Conservation (phyloP, 2,329 filamentous ascomycete genomes). For the Alternaria gansuensis region DNA sequence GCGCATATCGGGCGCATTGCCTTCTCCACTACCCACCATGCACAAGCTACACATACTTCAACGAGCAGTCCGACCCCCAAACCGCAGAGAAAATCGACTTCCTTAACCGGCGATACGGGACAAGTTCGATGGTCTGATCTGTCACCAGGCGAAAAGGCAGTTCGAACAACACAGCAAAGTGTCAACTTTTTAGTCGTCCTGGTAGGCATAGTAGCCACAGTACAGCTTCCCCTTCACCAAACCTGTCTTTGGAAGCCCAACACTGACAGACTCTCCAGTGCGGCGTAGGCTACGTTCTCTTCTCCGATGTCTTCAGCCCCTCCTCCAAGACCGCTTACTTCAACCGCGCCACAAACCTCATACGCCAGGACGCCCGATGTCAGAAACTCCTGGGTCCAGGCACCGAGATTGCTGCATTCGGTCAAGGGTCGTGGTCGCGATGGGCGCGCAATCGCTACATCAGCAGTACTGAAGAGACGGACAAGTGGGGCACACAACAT, state of each 20-base stretch:
- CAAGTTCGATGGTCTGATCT: slow-evolving; percentile 82
- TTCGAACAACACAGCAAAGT: slow-evolving; percentile 86
- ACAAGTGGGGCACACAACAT: slow-evolving; percentile 79
- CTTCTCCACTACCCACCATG: slow-evolving; percentile 39
- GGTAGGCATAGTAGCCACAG: slow-evolving; percentile 78
- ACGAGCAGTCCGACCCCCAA: slow-evolving; percentile 42
- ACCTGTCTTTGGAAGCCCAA: background rate
- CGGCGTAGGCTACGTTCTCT: slow-evolving; percentile 66
- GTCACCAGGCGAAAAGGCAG: slow-evolving; percentile 78
- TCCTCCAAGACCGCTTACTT: slow-evolving; percentile 88
- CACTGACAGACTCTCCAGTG: slow-evolving; percentile 60
- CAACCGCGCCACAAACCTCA: slow-evolving; percentile 82
- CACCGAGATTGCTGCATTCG: slow-evolving; percentile 80
- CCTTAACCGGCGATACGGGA: slow-evolving; percentile 86
- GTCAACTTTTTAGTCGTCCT: slow-evolving; percentile 85
- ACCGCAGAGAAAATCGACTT: slow-evolving; percentile 73
- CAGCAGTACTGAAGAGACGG: slow-evolving; percentile 71
- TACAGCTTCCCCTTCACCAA: slow-evolving; percentile 53
- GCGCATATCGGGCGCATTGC: slow-evolving; percentile 27
- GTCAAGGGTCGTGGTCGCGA: slow-evolving; percentile 81
- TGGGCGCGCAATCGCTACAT: slow-evolving; percentile 74
- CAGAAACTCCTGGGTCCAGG: slow-evolving; percentile 75
- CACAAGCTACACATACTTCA: slow-evolving; percentile 44
- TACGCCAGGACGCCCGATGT: slow-evolving; percentile 77
- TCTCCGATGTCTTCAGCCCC: slow-evolving; percentile 55